Evolutionary conservation across 1,284 basidiomycete genomes (phyloP).

Genomic region (Pyrrhoderma lamaoense): DNA sequence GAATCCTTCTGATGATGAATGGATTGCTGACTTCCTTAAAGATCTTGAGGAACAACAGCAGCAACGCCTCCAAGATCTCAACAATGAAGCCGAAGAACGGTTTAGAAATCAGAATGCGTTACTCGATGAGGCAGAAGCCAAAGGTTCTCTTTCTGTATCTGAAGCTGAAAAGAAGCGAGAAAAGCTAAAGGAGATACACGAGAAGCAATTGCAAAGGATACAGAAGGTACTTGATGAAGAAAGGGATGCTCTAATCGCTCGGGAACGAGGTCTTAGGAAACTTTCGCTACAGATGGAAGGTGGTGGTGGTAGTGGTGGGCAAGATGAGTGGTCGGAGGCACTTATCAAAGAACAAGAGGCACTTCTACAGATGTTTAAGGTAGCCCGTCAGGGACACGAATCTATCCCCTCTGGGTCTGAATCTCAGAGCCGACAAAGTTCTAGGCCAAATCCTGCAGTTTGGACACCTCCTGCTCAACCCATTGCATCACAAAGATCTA

Average conservation of each 20-base stretch:
- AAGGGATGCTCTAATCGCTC: conserved; percentile 5
- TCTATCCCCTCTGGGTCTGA: too few relatives aligned
- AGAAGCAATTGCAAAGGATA: background rate
- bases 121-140: background rate
- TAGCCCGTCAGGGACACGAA: background rate
- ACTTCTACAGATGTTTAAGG: background rate
- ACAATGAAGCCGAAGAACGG: conserved; percentile 2
- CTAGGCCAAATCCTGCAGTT: background rate
- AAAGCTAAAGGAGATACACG: background rate
- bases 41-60: conserved; percentile 3
- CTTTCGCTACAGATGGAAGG: conserved; percentile 2
- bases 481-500: conserved; percentile 1
- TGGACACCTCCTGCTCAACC: conserved; percentile 4
- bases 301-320: background rate
- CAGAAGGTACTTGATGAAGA: conserved; percentile 6
- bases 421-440: too few relatives aligned
- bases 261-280: conserved; percentile 10
- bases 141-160: background rate
- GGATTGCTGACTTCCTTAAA: background rate
- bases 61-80: background rate
- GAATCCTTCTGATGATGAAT: conserved; percentile 6
- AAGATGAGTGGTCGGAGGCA: background rate
- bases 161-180: background rate
- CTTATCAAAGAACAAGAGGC: conserved; percentile 13
- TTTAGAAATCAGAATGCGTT: background rate